Percentiles rank a stretch among this genome's conserved stretches.
Conservation (phyloP, 208 protist species). For the Naegleria fowleri region DNA sequence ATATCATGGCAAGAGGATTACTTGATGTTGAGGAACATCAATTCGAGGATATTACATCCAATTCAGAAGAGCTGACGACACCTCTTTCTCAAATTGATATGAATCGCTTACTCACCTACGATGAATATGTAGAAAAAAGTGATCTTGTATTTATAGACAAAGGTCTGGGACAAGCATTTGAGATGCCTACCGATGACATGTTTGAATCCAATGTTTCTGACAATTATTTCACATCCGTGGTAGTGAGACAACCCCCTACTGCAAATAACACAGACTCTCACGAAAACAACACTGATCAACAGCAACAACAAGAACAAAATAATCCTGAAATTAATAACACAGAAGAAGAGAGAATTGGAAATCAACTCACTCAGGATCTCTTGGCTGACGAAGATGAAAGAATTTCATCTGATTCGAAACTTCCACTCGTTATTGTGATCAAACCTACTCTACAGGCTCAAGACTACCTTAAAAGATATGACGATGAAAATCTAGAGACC, state of each 20-base stretch:
- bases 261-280: neutral
- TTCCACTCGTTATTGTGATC: neutral
- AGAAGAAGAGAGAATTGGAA: neutral
- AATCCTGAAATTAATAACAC: neutral
- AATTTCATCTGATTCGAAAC: neutral
- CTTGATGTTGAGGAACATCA: neutral
- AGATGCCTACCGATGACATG: neutral
- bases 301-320: neutral
- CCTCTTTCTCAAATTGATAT: neutral
- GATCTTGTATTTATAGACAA: neutral
- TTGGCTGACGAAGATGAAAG: neutral
- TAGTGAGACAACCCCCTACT: neutral
- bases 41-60: neutral
- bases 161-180: neutral
- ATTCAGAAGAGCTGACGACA: neutral
- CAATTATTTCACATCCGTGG: neutral
- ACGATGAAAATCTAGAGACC: neutral
- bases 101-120: neutral
- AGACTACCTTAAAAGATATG: neutral
- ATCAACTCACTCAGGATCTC: neutral
- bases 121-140: neutral
- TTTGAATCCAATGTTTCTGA: neutral
- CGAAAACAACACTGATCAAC: neutral
- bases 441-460: neutral
- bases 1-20: neutral